phyloP scores from a whole-genome alignment of 352 stramenopile species.

The Phytopythium aichiense region DNA sequence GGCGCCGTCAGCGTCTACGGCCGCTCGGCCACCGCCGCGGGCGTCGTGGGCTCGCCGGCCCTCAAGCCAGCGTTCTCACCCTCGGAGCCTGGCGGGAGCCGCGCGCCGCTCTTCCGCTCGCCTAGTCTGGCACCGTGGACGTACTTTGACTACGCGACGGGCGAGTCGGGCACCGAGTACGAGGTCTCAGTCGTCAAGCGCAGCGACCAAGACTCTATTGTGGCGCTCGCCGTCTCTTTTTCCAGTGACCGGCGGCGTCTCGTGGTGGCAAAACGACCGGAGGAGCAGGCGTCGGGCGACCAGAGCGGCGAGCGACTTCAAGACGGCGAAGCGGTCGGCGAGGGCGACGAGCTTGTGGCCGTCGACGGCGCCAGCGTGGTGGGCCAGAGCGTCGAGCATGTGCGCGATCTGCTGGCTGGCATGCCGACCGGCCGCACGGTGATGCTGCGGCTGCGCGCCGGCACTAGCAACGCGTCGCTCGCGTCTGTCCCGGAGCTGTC shows the following conservation, averaged over 20 bases:
- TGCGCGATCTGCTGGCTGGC: slow-evolving; percentile 25
- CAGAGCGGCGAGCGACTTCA: neutral
- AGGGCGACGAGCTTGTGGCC: slow-evolving; percentile 58
- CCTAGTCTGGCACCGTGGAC: slow-evolving; percentile 66
- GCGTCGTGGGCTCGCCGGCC: slow-evolving; percentile 54
- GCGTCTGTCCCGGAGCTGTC: neutral
- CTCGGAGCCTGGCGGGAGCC: slow-evolving; percentile 5
- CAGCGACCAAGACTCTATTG: neutral
- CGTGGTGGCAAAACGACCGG: slow-evolving; percentile 1
- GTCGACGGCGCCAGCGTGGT: slow-evolving; percentile 55
- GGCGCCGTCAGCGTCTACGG: slow-evolving; percentile 67
- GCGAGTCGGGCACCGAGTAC: slow-evolving; percentile 63
- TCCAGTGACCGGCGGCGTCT: neutral
- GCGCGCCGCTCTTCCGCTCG: slow-evolving; percentile 21
- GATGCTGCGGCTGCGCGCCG: slow-evolving; percentile 40
- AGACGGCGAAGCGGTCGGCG: slow-evolving; percentile 7
- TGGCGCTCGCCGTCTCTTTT: neutral
- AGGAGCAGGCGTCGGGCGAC: slow-evolving; percentile 1
- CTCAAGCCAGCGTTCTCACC: slow-evolving; percentile 2
- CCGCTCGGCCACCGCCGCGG: slow-evolving; percentile 37
- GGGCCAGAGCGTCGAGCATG: slow-evolving; percentile 29
- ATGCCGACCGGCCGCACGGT: slow-evolving; percentile 27
- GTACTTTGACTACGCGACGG: slow-evolving; percentile 64
- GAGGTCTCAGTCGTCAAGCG: slow-evolving; percentile 54
- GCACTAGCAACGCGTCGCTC: neutral